These are phyloP conservation scores for Calonectria pteridis DNA, from an alignment of 2,329 filamentous ascomycete species.

Conservation along the genomic window DNA sequence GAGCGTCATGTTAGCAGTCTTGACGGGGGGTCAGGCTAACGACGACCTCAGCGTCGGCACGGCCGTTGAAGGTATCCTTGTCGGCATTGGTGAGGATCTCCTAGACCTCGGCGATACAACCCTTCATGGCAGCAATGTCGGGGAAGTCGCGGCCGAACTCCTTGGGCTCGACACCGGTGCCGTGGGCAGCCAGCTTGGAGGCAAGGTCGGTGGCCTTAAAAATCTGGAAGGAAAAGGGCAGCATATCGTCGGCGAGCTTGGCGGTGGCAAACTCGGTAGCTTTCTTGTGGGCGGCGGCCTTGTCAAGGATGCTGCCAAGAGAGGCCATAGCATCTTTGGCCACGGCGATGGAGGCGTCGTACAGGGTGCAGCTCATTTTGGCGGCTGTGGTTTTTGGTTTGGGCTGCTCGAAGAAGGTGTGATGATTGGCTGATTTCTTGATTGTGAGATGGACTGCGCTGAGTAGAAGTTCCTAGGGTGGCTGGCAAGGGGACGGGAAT, in stretches of 20 bases:
- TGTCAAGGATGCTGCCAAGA: constrained; percentile 51
- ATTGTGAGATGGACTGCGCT: constrained; percentile 37
- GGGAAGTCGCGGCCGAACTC: constrained; percentile 45
- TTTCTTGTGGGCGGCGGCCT: constrained; percentile 47
- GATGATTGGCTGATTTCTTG: constrained; percentile 14
- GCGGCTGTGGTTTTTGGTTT: background rate
- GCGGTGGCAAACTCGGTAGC: constrained; percentile 49
- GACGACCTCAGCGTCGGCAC: constrained; percentile 43
- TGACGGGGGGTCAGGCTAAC: constrained; percentile 48
- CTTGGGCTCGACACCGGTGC: constrained; percentile 47
- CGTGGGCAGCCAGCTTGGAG: constrained; percentile 50
- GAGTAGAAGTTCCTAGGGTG: constrained; percentile 1
- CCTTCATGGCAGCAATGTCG: constrained; percentile 51
- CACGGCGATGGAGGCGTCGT: constrained; percentile 53
- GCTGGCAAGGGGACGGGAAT: constrained; percentile 18
- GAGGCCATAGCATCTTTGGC: constrained; percentile 48
- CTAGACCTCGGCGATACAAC: constrained; percentile 49
- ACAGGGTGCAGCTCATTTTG: constrained; percentile 56
- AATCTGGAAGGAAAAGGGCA: constrained; percentile 57
- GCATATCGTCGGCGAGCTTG: constrained; percentile 56
- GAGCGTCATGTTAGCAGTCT: constrained; percentile 41
- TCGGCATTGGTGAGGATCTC: constrained; percentile 49
- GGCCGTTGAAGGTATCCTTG: constrained; percentile 49
- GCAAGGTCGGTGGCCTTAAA: constrained; percentile 46
- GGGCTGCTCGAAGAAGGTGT: constrained; percentile 10